Evolutionary conservation across 2,329 filamentous ascomycete species (phyloP).

Genomic region (Lachnellula cervina): DNA sequence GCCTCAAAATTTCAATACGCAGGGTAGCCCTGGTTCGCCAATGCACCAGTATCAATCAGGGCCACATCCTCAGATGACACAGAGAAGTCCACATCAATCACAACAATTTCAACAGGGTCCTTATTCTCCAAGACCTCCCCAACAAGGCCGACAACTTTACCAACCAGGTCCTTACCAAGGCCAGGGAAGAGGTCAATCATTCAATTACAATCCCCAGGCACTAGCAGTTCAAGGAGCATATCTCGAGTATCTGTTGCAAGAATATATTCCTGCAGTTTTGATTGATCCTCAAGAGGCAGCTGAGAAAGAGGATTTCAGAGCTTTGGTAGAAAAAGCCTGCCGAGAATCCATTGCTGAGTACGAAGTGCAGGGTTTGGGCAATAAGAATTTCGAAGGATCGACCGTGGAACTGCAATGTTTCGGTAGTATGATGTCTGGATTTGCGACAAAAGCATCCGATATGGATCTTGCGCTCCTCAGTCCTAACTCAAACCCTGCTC

Average conservation of each 20-base stretch:
- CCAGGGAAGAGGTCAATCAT: conserved; percentile 15
- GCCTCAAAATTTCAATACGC: conserved; percentile 11
- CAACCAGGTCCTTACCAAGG: conserved; percentile 19
- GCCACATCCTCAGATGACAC: conserved; percentile 2
- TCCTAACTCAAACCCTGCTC: conserved; percentile 49
- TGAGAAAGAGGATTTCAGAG: conserved; percentile 68
- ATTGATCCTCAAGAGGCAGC: conserved; percentile 60
- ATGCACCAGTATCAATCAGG: conserved; percentile 19
- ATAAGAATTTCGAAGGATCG: conserved; percentile 44
- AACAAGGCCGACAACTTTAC: conserved; percentile 29
- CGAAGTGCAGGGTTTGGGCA: conserved; percentile 40
- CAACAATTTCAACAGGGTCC: conserved; percentile 8
- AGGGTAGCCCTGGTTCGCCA: conserved; percentile 31
- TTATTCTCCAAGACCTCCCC: conserved; percentile 14
- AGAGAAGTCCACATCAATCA: conserved; percentile 1
- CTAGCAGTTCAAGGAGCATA: conserved; percentile 43
- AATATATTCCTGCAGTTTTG: conserved; percentile 36
- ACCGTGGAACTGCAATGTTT: conserved; percentile 71
- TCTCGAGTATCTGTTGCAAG: conserved; percentile 45
- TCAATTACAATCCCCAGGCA: conserved; percentile 35
- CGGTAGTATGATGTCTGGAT: conserved; percentile 78
- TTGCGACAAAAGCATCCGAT: conserved; percentile 82
- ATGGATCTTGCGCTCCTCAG: conserved; percentile 82
- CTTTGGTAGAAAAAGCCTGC: conserved; percentile 59
- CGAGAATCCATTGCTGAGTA: conserved; percentile 51